A percentile compares a stretch with the other conserved stretches of the same genome.
These are phyloP conservation scores for Rhodotorula sphaerocarpa DNA, from an alignment of 768 basidiomycete genomes.

Conservation along the genomic window DNA sequence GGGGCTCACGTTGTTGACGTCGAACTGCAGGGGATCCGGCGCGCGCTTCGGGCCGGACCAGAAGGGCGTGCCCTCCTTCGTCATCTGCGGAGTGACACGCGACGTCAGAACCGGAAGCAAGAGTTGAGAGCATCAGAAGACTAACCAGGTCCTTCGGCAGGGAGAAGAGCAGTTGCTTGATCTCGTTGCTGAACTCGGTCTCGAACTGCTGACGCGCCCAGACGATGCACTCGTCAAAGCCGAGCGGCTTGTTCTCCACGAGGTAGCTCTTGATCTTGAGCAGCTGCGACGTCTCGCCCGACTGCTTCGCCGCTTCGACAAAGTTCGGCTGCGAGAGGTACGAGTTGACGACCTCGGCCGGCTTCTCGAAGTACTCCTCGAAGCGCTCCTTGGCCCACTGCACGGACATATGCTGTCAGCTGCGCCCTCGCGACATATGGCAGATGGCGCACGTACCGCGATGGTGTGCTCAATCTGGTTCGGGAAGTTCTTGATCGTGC, in stretches of 20 bases:
- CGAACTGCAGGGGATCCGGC: slow-evolving; percentile 78
- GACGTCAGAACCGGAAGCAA: not conserved
- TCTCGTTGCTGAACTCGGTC: slow-evolving; percentile 82
- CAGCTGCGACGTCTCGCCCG: slow-evolving; percentile 73
- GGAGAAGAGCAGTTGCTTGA: slow-evolving; percentile 84
- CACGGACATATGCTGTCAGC: not conserved
- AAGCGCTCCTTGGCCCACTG: slow-evolving; percentile 93
- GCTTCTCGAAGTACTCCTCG: slow-evolving; percentile 86
- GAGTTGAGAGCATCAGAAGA: not conserved
- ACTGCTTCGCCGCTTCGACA: slow-evolving; percentile 57
- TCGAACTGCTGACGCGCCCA: slow-evolving; percentile 97
- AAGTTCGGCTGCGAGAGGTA: slow-evolving; percentile 96
- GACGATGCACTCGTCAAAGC: slow-evolving; percentile 91
- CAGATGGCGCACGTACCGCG: slow-evolving; percentile 54
- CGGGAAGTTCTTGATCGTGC: slow-evolving; percentile 98
- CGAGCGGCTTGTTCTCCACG: slow-evolving; percentile 83
- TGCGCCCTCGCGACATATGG: not conserved
- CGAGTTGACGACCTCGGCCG: slow-evolving; percentile 83
- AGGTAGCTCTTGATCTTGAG: slow-evolving; percentile 81
- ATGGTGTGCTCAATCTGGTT: slow-evolving; percentile 97
- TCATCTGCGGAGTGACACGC: slow-evolving; percentile 44
- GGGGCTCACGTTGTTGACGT: slow-evolving; percentile 76
- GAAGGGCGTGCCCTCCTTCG: slow-evolving; percentile 88
- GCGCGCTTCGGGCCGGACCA: slow-evolving; percentile 99
- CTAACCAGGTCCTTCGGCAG: slow-evolving; percentile 80